Percentiles rank a stretch among this genome's conserved stretches.
These are phyloP conservation scores for Lactarius pseudohatsudake DNA, from an alignment of 768 basidiomycete species.

Conservation along the genomic window DNA sequence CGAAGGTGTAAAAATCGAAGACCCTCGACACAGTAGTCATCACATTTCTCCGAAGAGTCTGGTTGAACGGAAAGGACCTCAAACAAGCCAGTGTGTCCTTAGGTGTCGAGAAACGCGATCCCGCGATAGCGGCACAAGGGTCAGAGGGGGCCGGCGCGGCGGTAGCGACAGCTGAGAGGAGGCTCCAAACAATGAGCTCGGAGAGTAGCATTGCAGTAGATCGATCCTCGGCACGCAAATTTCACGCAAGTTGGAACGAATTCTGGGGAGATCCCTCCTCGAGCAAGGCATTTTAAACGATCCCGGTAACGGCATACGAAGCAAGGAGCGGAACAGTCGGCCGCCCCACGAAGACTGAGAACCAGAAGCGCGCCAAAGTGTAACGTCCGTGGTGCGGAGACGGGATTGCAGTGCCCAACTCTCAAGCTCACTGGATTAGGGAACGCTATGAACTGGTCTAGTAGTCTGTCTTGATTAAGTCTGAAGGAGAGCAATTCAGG, in stretches of 20 bases:
- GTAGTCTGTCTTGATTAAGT: not conserved
- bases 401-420: not conserved
- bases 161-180: not conserved
- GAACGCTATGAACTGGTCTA: conserved; percentile 4
- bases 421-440: conserved; percentile 12
- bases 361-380: not conserved
- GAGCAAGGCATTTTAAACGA: conserved; percentile 7
- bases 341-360: not conserved
- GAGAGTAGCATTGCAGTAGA: conserved; percentile 7
- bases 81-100: conserved; percentile 26
- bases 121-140: conserved; percentile 20
- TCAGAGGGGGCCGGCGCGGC: conserved; percentile 1
- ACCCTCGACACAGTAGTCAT: conserved; percentile 35
- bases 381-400: not conserved
- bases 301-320: conserved; percentile 7
- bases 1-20: conserved; percentile 45
- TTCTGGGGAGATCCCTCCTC: conserved; percentile 6
- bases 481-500: not conserved
- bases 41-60: conserved; percentile 41
- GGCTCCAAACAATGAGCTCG: not conserved
- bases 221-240: not conserved
- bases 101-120: not conserved
- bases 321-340: not conserved
- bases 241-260: not conserved
- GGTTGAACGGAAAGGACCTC: conserved; percentile 42